Conservation (phyloP, 208 protist genomes). For the Wallacemonas sp. region DNA sequence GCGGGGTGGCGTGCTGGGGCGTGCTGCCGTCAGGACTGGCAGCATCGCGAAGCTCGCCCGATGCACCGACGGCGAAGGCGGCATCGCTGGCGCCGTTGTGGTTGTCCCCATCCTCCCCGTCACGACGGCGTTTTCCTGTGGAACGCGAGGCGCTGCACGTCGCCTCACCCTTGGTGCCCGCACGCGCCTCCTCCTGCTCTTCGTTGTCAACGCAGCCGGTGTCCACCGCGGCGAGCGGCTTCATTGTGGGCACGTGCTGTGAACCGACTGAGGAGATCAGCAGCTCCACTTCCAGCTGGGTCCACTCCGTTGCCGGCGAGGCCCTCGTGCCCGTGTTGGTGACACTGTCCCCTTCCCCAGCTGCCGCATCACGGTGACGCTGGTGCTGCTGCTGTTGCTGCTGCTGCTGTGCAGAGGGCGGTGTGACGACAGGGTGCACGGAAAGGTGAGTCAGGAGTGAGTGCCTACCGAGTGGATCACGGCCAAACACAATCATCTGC, state of each 20-base stretch:
- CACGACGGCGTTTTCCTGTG: background rate
- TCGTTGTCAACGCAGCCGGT: background rate
- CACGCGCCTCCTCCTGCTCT: background rate
- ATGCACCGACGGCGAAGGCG: no score
- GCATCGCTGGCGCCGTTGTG: background rate
- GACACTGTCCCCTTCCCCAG: background rate
- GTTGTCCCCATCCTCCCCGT: background rate
- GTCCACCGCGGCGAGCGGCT: background rate
- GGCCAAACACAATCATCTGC: slow-evolving; percentile 76
- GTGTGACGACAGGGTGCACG: background rate
- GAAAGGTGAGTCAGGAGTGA: slow-evolving; percentile 72
- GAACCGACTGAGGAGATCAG: slow-evolving; percentile 72
- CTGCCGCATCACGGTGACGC: background rate
- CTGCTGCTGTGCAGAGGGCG: background rate
- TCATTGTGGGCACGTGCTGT: slow-evolving; percentile 26
- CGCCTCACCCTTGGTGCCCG: no score
- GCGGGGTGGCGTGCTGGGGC: background rate
- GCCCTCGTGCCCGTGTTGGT: background rate
- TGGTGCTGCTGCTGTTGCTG: background rate
- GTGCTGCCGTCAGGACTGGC: no score
- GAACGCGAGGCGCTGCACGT: no score
- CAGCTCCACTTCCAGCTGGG: slow-evolving; percentile 45
- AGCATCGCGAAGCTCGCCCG: no score
- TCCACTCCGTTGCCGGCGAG: background rate
- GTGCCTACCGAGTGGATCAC: slow-evolving; percentile 86